Conservation (phyloP, 2,329 filamentous ascomycete species). For the Setomelanomma holmii region DNA sequence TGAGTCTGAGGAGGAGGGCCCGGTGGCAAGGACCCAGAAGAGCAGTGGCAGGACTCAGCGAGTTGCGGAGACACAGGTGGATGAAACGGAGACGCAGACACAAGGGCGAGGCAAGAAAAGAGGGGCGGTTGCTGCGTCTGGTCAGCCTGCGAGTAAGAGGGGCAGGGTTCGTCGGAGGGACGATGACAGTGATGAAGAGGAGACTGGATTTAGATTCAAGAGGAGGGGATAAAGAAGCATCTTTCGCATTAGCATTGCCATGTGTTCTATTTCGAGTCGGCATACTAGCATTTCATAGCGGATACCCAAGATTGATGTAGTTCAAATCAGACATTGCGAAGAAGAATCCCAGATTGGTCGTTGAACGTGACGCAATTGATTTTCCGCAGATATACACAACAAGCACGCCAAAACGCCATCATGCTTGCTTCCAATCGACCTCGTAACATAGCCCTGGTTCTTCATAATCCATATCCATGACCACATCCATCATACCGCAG, state of each 20-base stretch:
- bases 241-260: not conserved
- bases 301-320: not conserved
- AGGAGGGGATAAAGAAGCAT: constrained; percentile 22
- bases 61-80: constrained; percentile 39
- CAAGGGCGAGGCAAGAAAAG: constrained; percentile 39
- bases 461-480: not conserved
- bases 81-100: constrained; percentile 35
- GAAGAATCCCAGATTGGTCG: not conserved
- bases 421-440: constrained; percentile 4
- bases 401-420: constrained; percentile 21
- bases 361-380: constrained; percentile 4
- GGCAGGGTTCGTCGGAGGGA: constrained; percentile 31
- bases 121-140: constrained; percentile 25
- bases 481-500: not conserved
- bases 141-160: constrained; percentile 39
- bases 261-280: not conserved
- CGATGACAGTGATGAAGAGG: constrained; percentile 65
- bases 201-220: constrained; percentile 63
- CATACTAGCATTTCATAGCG: not conserved
- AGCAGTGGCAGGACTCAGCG: constrained; percentile 34
- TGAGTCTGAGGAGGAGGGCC: constrained; percentile 32
- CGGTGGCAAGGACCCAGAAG: constrained; percentile 24
- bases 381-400: constrained; percentile 1
- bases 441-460: not conserved
- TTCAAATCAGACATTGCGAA: too few species aligned